phyloP scores from a whole-genome alignment of 1,284 basidiomycete species.

The Moesziomyces parantarcticus region DNA sequence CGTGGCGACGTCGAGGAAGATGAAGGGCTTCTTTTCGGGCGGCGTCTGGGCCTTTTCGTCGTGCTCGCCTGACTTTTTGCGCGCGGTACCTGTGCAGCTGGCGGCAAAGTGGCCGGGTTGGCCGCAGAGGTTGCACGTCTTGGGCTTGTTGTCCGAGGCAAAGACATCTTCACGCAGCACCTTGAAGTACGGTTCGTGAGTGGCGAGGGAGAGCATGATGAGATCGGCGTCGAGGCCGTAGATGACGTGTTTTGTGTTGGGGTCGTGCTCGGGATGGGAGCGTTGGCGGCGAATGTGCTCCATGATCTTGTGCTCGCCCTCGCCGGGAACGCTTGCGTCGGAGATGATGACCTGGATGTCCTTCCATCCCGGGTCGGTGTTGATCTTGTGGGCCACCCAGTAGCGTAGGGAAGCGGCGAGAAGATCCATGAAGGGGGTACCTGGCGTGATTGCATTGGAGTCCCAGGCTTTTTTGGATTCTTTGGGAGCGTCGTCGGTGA shows the following conservation, averaged over 20 bases:
- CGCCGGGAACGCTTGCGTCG: constrained; percentile 95
- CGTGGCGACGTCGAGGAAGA: constrained; percentile 95
- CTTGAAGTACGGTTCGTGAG: constrained; percentile 97
- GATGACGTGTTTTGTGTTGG: constrained; percentile 96
- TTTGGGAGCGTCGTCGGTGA: constrained; percentile 80
- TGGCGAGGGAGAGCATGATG: constrained; percentile 97
- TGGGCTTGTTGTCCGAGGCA: constrained; percentile 74
- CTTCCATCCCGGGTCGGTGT: constrained; percentile 95
- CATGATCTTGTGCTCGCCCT: constrained; percentile 99
- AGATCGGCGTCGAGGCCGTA: constrained; percentile 99
- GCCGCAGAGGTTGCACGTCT: constrained; percentile 85
- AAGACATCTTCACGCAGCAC: constrained; percentile 99
- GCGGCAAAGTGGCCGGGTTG: constrained; percentile 93
- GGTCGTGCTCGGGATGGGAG: constrained; percentile 85
- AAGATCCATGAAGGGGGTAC: constrained; percentile 97
- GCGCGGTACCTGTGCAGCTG: constrained; percentile 76
- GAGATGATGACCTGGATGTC: constrained; percentile 86
- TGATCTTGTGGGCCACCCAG: constrained; percentile 96
- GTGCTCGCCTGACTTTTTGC: constrained; percentile 71
- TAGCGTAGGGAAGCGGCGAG: constrained; percentile 89
- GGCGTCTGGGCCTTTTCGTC: constrained; percentile 30
- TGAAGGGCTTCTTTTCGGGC: constrained; percentile 92
- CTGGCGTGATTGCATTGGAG: constrained; percentile 95
- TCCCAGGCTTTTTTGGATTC: constrained; percentile 88
- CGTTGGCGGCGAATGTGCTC: constrained; percentile 94